Base-by-base conservation (phyloP, 176 grass and related monocot genomes). In the Thalia dealbata region DNA sequence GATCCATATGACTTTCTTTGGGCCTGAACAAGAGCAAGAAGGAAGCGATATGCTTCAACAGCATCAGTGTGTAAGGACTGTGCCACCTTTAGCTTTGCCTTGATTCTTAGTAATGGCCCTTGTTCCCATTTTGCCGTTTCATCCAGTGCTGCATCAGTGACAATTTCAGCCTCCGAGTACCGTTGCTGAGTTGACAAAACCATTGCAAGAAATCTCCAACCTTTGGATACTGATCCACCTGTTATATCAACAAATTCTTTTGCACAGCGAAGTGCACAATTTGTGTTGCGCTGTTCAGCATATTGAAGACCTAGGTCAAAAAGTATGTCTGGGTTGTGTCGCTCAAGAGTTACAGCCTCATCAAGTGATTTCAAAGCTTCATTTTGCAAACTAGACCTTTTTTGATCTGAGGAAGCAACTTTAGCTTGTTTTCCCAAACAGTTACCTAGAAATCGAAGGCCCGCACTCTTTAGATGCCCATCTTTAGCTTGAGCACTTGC, bases 111-210 rank as follows among this genome's bases (percentile, higher is more conserved):
- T 62, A 99, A 56, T 29, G 87, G 75, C 4, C 95, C 95, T 84
- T 99, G 95, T 29, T 93, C 90, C 95, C 95, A 99, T 82, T 93
- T 99, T n/a, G 76, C 69, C 10, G 87, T 99, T 68, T 99, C 95
- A 70, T 99, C 87, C 72, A 99, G 73, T 71, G 95, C 89, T 25
- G 95, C 95, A 91, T 93, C 95, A 75, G 85, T 90, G 19, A 99
- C 90, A 65, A 93, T 80, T 76, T 88, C 87, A 35, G 95, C 90
- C 71, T 99, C 95, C 11, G 64, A 82, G 84, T 88, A 93, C 54
- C 85, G 90, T 67, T 88, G 81, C 76, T 93, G 90, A 67, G 90
- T 90, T 21, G 90, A 99, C 67, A 99, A 86, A 86, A 99, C 79
- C 77, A 99, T 76, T 18, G 85, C 84, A 76, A 99, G 81, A 62